Percentiles rank a stretch among this genome's conserved stretches.
phyloP scores from a whole-genome alignment of 306 rosid genomes.

The Castanea sativa region DNA sequence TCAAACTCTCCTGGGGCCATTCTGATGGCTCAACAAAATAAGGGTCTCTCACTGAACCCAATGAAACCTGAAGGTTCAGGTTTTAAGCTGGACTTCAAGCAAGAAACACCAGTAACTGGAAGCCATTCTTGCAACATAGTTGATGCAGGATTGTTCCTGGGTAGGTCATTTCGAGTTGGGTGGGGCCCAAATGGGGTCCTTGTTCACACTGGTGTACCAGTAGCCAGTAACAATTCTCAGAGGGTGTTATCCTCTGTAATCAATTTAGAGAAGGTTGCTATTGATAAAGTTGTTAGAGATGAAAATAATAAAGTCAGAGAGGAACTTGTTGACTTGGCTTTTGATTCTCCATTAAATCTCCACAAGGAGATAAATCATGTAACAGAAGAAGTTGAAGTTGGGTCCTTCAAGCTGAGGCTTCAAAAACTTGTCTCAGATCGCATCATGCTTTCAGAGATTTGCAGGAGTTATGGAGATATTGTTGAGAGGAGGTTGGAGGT shows the following conservation, averaged over 20 bases:
- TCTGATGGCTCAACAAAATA: conserved; percentile 81
- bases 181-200: conserved; percentile 99
- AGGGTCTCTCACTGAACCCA: conserved; percentile 52
- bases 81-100: conserved; percentile 68
- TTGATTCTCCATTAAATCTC: conserved; percentile 68
- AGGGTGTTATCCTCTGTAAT: conserved; percentile 68
- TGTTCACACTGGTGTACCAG: conserved; percentile 73
- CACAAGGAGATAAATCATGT: conserved; percentile 72
- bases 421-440: conserved; percentile 68
- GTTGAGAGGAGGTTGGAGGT: conserved; percentile 77
- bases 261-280: conserved; percentile 82
- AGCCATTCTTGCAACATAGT: conserved; percentile 64
- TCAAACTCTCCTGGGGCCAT: conserved; percentile 67
- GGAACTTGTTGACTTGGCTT: conserved; percentile 67
- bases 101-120: conserved; percentile 64
- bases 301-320: conserved; percentile 65
- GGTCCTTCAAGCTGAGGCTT: conserved; percentile 66
- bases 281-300: conserved; percentile 82
- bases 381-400: conserved; percentile 58
- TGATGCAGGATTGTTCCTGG: conserved; percentile 98
- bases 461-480: conserved; percentile 71
- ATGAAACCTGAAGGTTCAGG: conserved; percentile 78
- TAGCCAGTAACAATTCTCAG: conserved; percentile 50
- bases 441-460: conserved; percentile 63
- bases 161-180: conserved; percentile 92